Conservation (phyloP, 1,139 yeast genomes). For the Candida sp. region DNA sequence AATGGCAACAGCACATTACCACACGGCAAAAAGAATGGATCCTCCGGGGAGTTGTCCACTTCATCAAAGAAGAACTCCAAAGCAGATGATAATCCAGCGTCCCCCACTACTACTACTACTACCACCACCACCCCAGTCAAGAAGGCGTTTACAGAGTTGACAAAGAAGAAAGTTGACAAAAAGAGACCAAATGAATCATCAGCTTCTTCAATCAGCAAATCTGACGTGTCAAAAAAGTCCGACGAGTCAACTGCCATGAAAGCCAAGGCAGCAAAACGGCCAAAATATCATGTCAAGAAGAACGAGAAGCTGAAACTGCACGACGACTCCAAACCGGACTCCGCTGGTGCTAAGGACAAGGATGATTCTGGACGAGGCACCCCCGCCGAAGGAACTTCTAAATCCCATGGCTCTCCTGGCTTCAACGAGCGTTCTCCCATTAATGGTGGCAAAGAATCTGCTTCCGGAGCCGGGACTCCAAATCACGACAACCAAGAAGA, state of each 20-base stretch:
- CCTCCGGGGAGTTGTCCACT: neutral
- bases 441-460: neutral
- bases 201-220: conserved; percentile 4
- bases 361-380: neutral
- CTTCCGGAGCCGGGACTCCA: neutral
- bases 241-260: neutral
- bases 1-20: neutral
- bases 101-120: neutral
- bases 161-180: conserved; percentile 1
- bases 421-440: neutral
- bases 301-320: neutral
- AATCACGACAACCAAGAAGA: neutral
- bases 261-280: neutral
- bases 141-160: neutral
- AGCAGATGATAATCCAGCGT: neutral
- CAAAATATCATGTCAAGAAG: conserved; percentile 1
- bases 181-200: conserved; percentile 5
- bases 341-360: neutral
- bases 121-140: neutral
- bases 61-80: neutral
- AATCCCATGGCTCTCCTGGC: neutral
- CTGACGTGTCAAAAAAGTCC: conserved; percentile 2
- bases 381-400: neutral
- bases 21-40: neutral
- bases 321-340: neutral